Conservation (phyloP, 2,329 filamentous ascomycete species). For the Sarocladiaceae sp. region DNA sequence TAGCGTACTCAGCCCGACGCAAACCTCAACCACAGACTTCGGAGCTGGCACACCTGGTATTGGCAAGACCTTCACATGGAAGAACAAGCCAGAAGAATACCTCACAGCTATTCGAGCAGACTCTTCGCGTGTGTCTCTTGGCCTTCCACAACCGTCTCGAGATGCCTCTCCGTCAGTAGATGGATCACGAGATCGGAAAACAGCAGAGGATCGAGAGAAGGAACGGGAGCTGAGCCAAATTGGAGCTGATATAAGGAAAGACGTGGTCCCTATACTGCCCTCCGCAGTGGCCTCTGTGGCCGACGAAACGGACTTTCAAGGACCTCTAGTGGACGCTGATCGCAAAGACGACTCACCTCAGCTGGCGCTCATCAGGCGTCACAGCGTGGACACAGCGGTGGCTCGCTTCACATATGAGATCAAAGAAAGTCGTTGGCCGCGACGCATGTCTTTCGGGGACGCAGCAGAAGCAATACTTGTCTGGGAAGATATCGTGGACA, state of each 20-base stretch:
- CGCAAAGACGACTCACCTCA: slow-evolving; percentile 38
- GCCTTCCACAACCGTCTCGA: slow-evolving; percentile 19
- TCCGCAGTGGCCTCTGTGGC: slow-evolving; percentile 57
- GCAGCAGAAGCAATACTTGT: slow-evolving; percentile 69
- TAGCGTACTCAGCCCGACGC: not conserved
- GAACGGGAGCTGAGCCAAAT: slow-evolving; percentile 23
- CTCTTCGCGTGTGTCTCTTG: slow-evolving; percentile 22
- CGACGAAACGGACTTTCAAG: slow-evolving; percentile 55
- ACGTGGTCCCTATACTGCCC: slow-evolving; percentile 35
- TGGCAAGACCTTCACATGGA: slow-evolving; percentile 57
- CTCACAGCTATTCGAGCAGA: slow-evolving; percentile 35
- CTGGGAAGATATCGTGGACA: slow-evolving; percentile 54
- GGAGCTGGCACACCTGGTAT: slow-evolving; percentile 3
- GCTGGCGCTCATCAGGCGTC: slow-evolving; percentile 56
- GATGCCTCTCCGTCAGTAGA: slow-evolving; percentile 23
- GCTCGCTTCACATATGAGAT: slow-evolving; percentile 25
- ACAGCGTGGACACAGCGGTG: slow-evolving; percentile 44
- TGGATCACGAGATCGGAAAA: slow-evolving; percentile 17
- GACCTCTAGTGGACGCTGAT: slow-evolving; percentile 45
- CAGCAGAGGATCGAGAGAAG: slow-evolving; percentile 17
- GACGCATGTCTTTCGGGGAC: slow-evolving; percentile 70
- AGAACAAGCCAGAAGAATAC: slow-evolving; percentile 60
- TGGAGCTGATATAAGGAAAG: slow-evolving; percentile 38
- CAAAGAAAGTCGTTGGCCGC: slow-evolving; percentile 62
- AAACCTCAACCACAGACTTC: slow-evolving; percentile 3